A percentile compares a stretch with the other conserved stretches of the same genome.
Evolutionary conservation across 805 yeast species (phyloP).

Genomic region (Saccharomycopsis olivae): DNA sequence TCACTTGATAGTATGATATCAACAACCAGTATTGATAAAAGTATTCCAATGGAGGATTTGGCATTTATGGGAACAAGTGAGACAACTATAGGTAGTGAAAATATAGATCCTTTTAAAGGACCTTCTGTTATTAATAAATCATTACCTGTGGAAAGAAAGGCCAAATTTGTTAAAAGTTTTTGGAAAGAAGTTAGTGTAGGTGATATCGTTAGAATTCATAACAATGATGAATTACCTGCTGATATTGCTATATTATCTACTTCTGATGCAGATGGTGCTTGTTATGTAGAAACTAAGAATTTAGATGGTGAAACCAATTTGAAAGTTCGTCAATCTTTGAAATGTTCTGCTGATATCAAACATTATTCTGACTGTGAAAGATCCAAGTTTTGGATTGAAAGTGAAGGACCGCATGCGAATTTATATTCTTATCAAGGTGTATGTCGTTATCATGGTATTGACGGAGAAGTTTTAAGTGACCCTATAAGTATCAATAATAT

Average conservation of each 20-base stretch:
- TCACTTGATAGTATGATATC: slow-evolving; percentile 27
- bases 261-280: slow-evolving; percentile 56
- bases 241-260: slow-evolving; percentile 56
- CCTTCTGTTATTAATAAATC: slow-evolving; percentile 13
- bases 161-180: slow-evolving; percentile 18
- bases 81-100: slow-evolving; percentile 23
- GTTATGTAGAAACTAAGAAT: slow-evolving; percentile 73
- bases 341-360: slow-evolving; percentile 42
- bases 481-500: slow-evolving; percentile 51
- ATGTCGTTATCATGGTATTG: slow-evolving; percentile 38
- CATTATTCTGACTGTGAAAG: slow-evolving; percentile 39
- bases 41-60: slow-evolving; percentile 24
- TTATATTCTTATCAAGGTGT: slow-evolving; percentile 71
- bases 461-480: slow-evolving; percentile 40
- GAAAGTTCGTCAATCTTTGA: slow-evolving; percentile 65
- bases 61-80: slow-evolving; percentile 18
- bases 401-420: slow-evolving; percentile 79
- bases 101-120: slow-evolving; percentile 20
- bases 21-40: slow-evolving; percentile 9
- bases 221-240: slow-evolving; percentile 74
- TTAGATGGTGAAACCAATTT: slow-evolving; percentile 75
- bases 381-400: slow-evolving; percentile 56
- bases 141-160: slow-evolving; percentile 27
- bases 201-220: slow-evolving; percentile 57
- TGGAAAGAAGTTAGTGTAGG: slow-evolving; percentile 58